phyloP scores from a whole-genome alignment of 73 alveolate species.

The Paramecium pentaurelia region DNA sequence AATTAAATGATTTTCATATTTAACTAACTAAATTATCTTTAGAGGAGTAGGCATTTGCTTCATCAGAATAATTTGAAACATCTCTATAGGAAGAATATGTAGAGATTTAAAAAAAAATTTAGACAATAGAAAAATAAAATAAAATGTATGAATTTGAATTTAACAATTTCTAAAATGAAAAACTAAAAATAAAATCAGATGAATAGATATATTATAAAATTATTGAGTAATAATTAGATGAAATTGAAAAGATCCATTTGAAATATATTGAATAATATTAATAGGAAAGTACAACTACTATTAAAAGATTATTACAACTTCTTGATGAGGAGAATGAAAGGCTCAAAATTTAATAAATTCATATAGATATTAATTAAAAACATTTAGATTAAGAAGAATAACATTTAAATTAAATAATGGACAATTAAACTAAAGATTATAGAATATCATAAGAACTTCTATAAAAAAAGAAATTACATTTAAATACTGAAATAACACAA shows the following conservation, averaged over 20 bases:
- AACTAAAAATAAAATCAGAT: not conserved
- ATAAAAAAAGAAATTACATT: not conserved
- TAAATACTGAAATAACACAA: not conserved
- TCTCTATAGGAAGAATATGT: not conserved
- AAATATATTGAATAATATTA: not conserved
- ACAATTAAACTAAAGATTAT: constrained; percentile 24
- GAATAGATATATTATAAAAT: not conserved
- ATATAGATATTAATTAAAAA: not conserved
- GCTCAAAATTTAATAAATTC: constrained; percentile 14
- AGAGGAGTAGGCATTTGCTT: not conserved
- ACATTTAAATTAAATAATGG: constrained; percentile 28
- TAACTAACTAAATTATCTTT: not conserved
- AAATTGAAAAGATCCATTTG: not conserved
- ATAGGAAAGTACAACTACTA: not conserved
- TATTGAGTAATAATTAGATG: not conserved
- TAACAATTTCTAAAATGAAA: not conserved
- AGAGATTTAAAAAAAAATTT: not conserved
- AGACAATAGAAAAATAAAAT: not conserved
- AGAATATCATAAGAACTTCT: not conserved
- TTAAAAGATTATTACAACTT: not conserved
- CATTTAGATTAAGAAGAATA: constrained; percentile 46
- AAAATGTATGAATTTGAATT: not conserved
- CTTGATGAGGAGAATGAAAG: constrained; percentile 34
- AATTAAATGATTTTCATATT: not conserved
- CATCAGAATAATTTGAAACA: not conserved